Evolutionary conservation across 2,329 filamentous ascomycete species (phyloP), one percentile per base, ranked within the genome.

Genomic region (Talaromyces funiculosus): DNA sequence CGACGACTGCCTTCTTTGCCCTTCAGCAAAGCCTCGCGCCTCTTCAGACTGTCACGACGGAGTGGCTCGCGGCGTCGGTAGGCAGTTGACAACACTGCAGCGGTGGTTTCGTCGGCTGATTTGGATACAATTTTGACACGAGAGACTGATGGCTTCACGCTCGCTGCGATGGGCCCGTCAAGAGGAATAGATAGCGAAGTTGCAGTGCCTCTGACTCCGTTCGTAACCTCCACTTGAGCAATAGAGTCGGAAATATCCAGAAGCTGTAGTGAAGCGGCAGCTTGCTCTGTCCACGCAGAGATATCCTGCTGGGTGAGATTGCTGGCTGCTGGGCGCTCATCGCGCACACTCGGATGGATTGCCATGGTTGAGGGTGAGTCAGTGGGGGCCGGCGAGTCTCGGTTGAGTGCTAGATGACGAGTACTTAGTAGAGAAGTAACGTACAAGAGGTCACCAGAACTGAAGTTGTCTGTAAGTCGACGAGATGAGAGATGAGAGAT

Each of bases 1-100:
- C 93, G 87, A 37, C 93, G 84, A 68, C 86, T 93, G 35, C 93
- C 93, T 74, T 97, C 92, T 67, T 95, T 96, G 60, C 93, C 93
- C 78, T 92, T 95, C 33, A 94, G 80, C 57, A 96, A 71, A 2
- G 86, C 84, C 65, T 96, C 91, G 18, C 92, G 86, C 56, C 84
- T 76, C 69, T 85, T 86, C 68, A 84, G 68, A 67, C 84, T 87
- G 67, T 88, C 86, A 55, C 84, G 81, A 35, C 82, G 78, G 49
- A 84, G 68, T 5, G 81, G 79, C 67, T 82, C 81, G 62, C 80
- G 80, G 43, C 89, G 72, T 64, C 78, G 77, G 64, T 72, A 79
- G 68, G 69, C 80, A 75, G 67, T 74, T 64, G 64, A 75, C 67
- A 66, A 71, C 16, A 64, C 42, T 10, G 42, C 42, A 14, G 42